These are phyloP conservation scores for Thielaviopsis euricoi DNA, from an alignment of 2,329 filamentous ascomycete species.

Conservation along the genomic window DNA sequence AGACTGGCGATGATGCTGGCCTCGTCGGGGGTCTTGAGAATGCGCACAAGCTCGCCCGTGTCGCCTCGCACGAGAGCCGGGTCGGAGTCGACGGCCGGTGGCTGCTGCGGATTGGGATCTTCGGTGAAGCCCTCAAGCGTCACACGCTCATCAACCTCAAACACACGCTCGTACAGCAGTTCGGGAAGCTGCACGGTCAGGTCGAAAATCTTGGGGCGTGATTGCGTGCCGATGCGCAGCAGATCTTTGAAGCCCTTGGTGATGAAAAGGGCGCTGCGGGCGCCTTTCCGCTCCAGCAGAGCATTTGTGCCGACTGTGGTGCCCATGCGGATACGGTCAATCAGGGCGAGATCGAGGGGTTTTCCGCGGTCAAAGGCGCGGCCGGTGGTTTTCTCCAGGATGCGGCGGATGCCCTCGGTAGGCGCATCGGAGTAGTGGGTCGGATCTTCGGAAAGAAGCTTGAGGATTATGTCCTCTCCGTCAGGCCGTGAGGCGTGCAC, in stretches of 20 bases:
- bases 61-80: constrained; percentile 50
- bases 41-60: constrained; percentile 51
- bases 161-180: constrained; percentile 65
- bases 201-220: constrained; percentile 78
- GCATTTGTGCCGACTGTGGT: constrained; percentile 92
- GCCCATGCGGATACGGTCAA: constrained; percentile 89
- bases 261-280: constrained; percentile 73
- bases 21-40: constrained; percentile 43
- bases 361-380: constrained; percentile 65
- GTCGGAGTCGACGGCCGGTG: constrained; percentile 40
- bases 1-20: constrained; percentile 38
- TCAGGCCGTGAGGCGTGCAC: constrained; percentile 69
- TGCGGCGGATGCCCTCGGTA: constrained; percentile 74
- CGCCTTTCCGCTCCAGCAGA: constrained; percentile 75
- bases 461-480: constrained; percentile 62
- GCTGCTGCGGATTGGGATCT: constrained; percentile 62
- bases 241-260: constrained; percentile 82
- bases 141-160: constrained; percentile 84
- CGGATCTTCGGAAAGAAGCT: constrained; percentile 79
- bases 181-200: constrained; percentile 75
- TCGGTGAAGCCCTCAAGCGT: constrained; percentile 87
- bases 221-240: constrained; percentile 79
- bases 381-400: constrained; percentile 61
- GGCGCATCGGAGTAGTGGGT: constrained; percentile 83
- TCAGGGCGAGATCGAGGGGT: constrained; percentile 62